Conservation (phyloP, 2,329 filamentous ascomycete genomes). For the Alternaria arborescens region DNA sequence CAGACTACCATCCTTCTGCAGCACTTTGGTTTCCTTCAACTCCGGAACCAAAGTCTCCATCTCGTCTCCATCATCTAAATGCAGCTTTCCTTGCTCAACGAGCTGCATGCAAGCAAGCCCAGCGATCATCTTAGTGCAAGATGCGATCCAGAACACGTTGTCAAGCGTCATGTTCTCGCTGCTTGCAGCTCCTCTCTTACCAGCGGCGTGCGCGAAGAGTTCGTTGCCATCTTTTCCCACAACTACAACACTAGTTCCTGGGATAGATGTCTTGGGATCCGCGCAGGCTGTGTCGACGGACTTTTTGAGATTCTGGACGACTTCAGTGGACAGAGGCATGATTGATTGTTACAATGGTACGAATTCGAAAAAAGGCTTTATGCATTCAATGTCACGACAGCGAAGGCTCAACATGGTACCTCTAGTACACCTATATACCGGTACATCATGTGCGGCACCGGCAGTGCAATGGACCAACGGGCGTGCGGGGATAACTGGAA, state of each 20-base stretch:
- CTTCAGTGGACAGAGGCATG: conserved; percentile 10
- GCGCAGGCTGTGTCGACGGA: conserved; percentile 31
- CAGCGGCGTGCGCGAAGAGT: conserved; percentile 53
- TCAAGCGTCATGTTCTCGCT: conserved; percentile 66
- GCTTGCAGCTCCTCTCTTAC: conserved; percentile 48
- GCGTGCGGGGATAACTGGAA: conserved; percentile 1
- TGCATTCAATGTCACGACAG: not conserved
- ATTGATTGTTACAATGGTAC: not conserved
- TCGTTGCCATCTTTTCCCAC: conserved; percentile 54
- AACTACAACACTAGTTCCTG: conserved; percentile 54
- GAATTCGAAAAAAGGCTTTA: not conserved
- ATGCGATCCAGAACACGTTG: conserved; percentile 64
- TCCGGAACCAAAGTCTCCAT: conserved; percentile 39
- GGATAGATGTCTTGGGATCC: conserved; percentile 40
- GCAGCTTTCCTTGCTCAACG: conserved; percentile 43
- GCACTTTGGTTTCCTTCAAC: conserved; percentile 51
- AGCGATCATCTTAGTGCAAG: conserved; percentile 55
- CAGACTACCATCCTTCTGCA: conserved; percentile 42
- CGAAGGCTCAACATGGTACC: not conserved
- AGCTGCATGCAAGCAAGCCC: conserved; percentile 46
- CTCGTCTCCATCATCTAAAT: conserved; percentile 39
- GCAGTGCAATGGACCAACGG: not conserved
- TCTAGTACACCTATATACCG: not conserved
- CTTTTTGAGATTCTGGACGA: conserved; percentile 8
- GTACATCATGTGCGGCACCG: not conserved